Conservation (phyloP, 768 basidiomycete genomes). For the Amyloporia xantha region DNA sequence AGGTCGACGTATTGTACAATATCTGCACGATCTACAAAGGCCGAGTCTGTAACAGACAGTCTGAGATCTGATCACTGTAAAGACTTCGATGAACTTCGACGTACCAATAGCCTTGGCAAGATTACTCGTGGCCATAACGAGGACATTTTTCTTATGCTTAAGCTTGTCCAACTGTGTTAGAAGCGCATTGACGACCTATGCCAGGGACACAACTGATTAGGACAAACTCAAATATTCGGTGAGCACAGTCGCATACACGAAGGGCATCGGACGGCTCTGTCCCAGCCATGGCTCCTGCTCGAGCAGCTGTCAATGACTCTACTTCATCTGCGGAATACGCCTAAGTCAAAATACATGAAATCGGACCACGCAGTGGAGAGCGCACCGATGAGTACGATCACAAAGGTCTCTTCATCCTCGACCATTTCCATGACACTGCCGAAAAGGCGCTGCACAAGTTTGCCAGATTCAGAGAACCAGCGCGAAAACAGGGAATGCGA, state of each 20-base stretch:
- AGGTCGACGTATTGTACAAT: constrained; percentile 93
- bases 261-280: constrained; percentile 95
- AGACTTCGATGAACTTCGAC: constrained; percentile 12
- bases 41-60: constrained; percentile 63
- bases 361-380: neutral
- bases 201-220: too few species aligned
- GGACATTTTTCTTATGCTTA: constrained; percentile 86
- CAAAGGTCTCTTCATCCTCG: constrained; percentile 86
- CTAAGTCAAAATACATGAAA: neutral
- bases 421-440: constrained; percentile 83
- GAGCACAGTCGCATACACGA: constrained; percentile 56
- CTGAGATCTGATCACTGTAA: constrained; percentile 1
- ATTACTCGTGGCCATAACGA: constrained; percentile 96
- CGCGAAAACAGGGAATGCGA: constrained; percentile 97
- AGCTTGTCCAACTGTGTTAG: constrained; percentile 96
- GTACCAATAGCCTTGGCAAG: constrained; percentile 89
- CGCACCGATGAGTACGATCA: constrained; percentile 88
- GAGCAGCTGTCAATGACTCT: constrained; percentile 89
- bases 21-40: constrained; percentile 95
- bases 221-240: too few species aligned
- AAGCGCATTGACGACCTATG: constrained; percentile 93
- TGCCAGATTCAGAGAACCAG: constrained; percentile 99
- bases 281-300: constrained; percentile 91
- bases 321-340: constrained; percentile 69
- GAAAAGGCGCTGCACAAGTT: constrained; percentile 93